A percentile compares a stretch with the other conserved stretches of the same genome.
These are phyloP conservation scores for Byssothecium circinans DNA, from an alignment of 2,329 filamentous ascomycete genomes.

Conservation along the genomic window DNA sequence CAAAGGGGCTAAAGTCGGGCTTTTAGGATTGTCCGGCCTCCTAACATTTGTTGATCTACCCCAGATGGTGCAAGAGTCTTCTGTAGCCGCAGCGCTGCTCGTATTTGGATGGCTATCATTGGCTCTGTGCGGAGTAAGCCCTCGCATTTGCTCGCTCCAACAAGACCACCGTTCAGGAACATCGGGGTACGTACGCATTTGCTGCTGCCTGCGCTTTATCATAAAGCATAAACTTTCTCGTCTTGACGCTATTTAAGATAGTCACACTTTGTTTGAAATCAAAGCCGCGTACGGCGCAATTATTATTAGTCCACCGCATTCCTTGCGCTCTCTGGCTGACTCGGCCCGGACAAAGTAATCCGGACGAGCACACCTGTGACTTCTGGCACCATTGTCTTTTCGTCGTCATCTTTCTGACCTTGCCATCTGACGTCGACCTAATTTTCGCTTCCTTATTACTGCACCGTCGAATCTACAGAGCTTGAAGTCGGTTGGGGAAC, in stretches of 20 bases:
- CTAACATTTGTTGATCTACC: no score
- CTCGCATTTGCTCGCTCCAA: neutral
- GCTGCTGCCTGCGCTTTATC: neutral
- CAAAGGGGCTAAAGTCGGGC: neutral
- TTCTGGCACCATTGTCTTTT: neutral
- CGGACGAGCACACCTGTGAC: constrained; percentile 1
- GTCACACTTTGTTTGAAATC: no score
- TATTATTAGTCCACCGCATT: neutral
- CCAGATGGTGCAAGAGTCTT: no score
- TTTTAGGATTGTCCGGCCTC: neutral
- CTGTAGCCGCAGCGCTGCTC: neutral
- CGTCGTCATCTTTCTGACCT: neutral
- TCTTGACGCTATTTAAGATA: no score
- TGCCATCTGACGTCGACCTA: neutral
- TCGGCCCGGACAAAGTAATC: neutral
- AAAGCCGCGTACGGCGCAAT: neutral
- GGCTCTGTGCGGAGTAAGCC: neutral
- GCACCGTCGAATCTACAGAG: neutral
- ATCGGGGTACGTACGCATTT: neutral
- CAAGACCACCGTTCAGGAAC: neutral
- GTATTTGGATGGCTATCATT: neutral
- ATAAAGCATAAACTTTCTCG: neutral
- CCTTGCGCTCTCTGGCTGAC: neutral
- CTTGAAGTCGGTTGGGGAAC: neutral
- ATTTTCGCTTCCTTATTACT: neutral